A percentile compares a stretch with the other conserved stretches of the same genome.
Evolutionary conservation across 1,284 basidiomycete species (phyloP).

Genomic region (Puccinia polysora): DNA sequence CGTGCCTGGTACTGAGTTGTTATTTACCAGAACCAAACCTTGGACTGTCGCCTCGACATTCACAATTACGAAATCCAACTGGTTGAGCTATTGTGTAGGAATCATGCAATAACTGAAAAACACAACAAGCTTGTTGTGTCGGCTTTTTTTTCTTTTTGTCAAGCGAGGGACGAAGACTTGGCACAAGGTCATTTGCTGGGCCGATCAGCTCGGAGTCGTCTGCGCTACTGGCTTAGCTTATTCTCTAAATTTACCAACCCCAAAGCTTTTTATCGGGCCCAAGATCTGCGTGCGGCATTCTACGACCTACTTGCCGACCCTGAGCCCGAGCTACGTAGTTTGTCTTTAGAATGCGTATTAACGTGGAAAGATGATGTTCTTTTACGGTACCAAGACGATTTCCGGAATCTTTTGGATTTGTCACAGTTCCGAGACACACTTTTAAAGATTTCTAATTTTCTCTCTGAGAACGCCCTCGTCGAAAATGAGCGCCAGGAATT

Average conservation of each 20-base stretch:
- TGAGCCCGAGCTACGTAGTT: constrained; percentile 70
- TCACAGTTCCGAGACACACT: constrained; percentile 84
- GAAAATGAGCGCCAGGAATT: constrained; percentile 64
- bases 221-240: constrained; percentile 72
- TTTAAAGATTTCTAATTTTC: constrained; percentile 64
- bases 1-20: neutral
- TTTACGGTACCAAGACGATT: constrained; percentile 63
- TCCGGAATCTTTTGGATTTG: constrained; percentile 74
- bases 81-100: constrained; percentile 64
- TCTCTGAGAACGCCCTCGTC: constrained; percentile 59
- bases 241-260: constrained; percentile 88
- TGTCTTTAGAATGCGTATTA: constrained; percentile 73
- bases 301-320: constrained; percentile 75
- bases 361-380: constrained; percentile 75
- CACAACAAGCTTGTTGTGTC: constrained; percentile 76
- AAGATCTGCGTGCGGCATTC: constrained; percentile 67
- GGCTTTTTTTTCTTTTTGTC: constrained; percentile 63
- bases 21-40: constrained; percentile 59
- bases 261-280: constrained; percentile 71
- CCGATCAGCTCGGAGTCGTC: constrained; percentile 58
- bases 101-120: constrained; percentile 69
- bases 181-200: constrained; percentile 54
- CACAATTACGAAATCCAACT: constrained; percentile 75
- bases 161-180: constrained; percentile 53
- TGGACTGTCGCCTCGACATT: constrained; percentile 67